Conservation (phyloP, 108 stramenopile species). For the Fragilariopsis cylindrus region DNA sequence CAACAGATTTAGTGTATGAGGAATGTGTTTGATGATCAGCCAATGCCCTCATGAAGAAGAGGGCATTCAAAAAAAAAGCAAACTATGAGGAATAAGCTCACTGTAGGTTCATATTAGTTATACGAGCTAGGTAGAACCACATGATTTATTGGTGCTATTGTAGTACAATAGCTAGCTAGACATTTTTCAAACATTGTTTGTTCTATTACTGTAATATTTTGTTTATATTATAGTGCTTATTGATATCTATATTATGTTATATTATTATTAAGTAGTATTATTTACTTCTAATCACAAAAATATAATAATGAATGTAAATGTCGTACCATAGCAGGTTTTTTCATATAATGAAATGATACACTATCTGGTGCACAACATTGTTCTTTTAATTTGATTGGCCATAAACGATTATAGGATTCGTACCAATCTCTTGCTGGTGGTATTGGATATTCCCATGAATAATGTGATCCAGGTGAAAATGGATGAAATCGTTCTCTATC, state of each 20-base stretch:
- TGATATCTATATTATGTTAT: not conserved
- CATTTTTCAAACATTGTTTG: too few species aligned
- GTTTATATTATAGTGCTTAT: too few species aligned
- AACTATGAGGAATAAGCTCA: too few species aligned
- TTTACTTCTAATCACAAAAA: constrained; percentile 31
- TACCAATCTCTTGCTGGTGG: constrained; percentile 57
- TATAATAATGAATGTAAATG: constrained; percentile 64
- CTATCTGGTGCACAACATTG: constrained; percentile 88
- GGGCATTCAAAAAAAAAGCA: too few species aligned
- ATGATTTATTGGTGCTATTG: too few species aligned
- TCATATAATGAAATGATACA: constrained; percentile 90
- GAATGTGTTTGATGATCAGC: too few species aligned
- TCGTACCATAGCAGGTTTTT: constrained; percentile 77
- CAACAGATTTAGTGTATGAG: too few species aligned
- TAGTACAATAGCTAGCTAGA: too few species aligned
- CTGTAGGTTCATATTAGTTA: too few species aligned
- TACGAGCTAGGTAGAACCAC: too few species aligned
- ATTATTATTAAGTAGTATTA: not conserved
- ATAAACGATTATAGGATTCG: constrained; percentile 67
- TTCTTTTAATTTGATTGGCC: constrained; percentile 58
- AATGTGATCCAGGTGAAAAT: constrained; percentile 26
- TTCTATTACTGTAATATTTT: too few species aligned
- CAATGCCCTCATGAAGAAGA: too few species aligned
- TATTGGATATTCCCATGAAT: constrained; percentile 20
- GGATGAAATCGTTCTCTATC: constrained; percentile 47